Evolutionary conservation across 345 rosid genomes (phyloP).

Genomic region (Viola odorata): DNA sequence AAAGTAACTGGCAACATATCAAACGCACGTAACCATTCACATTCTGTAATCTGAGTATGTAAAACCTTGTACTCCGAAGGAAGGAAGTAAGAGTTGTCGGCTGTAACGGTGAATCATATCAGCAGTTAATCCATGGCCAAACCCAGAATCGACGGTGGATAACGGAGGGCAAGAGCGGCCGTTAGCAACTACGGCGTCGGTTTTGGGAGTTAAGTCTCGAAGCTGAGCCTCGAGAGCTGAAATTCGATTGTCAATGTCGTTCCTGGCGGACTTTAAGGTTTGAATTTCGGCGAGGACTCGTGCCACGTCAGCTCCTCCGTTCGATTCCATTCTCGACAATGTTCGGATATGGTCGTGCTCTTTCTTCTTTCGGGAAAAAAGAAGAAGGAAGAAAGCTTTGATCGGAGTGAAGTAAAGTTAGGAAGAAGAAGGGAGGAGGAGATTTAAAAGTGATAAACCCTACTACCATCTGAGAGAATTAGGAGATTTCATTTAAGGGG

Average conservation of each 20-base stretch:
- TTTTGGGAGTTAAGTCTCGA: slow-evolving; percentile 19
- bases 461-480: too few species aligned
- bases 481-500: too few species aligned
- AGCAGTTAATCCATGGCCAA: slow-evolving; percentile 48
- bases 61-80: slow-evolving; percentile 79
- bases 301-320: slow-evolving; percentile 8
- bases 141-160: slow-evolving; percentile 24
- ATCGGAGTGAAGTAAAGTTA: too few species aligned
- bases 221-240: slow-evolving; percentile 65
- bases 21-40: not conserved
- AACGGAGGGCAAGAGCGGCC: slow-evolving; percentile 25
- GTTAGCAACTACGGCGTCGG: slow-evolving; percentile 22
- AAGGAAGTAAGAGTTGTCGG: slow-evolving; percentile 86
- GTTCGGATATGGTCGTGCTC: not conserved
- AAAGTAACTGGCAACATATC: not conserved
- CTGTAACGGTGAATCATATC: slow-evolving; percentile 83
- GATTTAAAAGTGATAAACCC: too few species aligned
- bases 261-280: slow-evolving; percentile 38
- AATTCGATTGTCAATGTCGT: slow-evolving; percentile 56
- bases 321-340: slow-evolving; percentile 6
- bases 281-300: slow-evolving; percentile 13
- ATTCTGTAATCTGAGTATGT: not conserved
- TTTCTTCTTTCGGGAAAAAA: too few species aligned
- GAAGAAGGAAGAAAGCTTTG: too few species aligned
- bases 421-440: too few species aligned